Conservation (phyloP, 352 stramenopile genomes). For the Globisporangium yorkense region DNA sequence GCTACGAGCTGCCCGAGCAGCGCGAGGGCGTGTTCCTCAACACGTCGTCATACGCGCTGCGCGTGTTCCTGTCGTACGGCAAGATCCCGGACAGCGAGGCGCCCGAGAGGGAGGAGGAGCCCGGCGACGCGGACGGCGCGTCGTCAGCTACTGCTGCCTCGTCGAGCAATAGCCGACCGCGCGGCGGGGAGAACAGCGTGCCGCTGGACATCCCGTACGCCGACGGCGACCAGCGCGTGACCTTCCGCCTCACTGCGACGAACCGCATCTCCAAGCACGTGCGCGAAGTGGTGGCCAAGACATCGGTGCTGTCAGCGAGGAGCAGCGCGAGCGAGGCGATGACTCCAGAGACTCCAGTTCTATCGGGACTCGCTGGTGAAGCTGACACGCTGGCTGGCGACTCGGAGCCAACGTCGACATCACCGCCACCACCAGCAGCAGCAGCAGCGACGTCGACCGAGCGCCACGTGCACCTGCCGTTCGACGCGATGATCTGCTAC, state of each 20-base stretch:
- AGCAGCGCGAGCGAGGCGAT: slow-evolving; percentile 2
- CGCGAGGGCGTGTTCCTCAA: slow-evolving; percentile 83
- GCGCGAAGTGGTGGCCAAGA: slow-evolving; percentile 51
- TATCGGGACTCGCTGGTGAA: background rate
- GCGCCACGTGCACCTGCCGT: slow-evolving; percentile 67
- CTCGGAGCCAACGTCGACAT: no score
- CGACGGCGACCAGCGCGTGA: slow-evolving; percentile 46
- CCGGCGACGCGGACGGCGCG: background rate
- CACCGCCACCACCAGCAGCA: no score
- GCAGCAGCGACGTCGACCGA: slow-evolving; percentile 18
- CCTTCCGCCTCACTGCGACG: slow-evolving; percentile 61
- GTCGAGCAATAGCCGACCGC: slow-evolving; percentile 14
- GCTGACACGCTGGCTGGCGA: slow-evolving; percentile 1
- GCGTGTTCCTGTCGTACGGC: slow-evolving; percentile 83
- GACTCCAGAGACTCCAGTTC: background rate
- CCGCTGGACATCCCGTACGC: slow-evolving; percentile 61
- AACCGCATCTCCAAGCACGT: slow-evolving; percentile 69
- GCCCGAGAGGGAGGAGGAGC: background rate
- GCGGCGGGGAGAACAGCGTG: slow-evolving; percentile 47
- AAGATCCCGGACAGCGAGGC: slow-evolving; percentile 40
- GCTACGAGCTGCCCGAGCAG: slow-evolving; percentile 47
- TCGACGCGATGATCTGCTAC: slow-evolving; percentile 83
- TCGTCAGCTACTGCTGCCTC: slow-evolving; percentile 6
- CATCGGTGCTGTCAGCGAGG: slow-evolving; percentile 40
- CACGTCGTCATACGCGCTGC: slow-evolving; percentile 53